Percentiles rank a stretch among this genome's conserved stretches.
These are phyloP conservation scores for Chlorella sorokiniana DNA, from an alignment of 139 green algal species.

Conservation along the genomic window DNA sequence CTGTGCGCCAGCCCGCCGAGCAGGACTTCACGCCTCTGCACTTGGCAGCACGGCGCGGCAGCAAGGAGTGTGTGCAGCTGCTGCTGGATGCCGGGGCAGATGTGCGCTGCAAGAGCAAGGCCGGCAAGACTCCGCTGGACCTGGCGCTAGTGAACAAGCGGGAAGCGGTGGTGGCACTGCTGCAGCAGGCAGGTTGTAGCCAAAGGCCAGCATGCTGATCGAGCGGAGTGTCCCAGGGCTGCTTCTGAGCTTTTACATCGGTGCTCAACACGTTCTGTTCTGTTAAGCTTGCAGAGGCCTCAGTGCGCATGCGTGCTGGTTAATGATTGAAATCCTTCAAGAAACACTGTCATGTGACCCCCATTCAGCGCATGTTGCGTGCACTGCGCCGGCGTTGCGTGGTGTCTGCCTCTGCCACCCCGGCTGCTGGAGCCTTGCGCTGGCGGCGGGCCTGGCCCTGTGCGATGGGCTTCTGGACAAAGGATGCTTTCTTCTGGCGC, in stretches of 20 bases:
- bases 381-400: background rate
- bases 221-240: no score
- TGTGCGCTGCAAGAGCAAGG: conserved; percentile 67
- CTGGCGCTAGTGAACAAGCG: conserved; percentile 96
- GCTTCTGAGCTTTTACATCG: no score
- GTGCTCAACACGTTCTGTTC: no score
- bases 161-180: conserved; percentile 69
- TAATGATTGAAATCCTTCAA: no score
- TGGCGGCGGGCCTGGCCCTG: background rate
- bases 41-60: background rate
- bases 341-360: background rate
- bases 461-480: background rate
- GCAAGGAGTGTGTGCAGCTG: conserved; percentile 1
- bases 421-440: background rate
- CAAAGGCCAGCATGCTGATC: background rate
- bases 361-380: background rate
- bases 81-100: conserved; percentile 50
- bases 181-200: conserved; percentile 35
- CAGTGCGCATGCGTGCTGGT: no score
- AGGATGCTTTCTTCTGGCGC: background rate
- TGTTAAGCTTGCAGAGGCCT: no score
- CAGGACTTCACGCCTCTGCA: conserved; percentile 3
- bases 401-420: background rate
- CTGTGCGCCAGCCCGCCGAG: background rate
- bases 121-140: conserved; percentile 93